Base-by-base conservation (phyloP, 495 filamentous ascomycete species). In the Penicillium goetzii region DNA sequence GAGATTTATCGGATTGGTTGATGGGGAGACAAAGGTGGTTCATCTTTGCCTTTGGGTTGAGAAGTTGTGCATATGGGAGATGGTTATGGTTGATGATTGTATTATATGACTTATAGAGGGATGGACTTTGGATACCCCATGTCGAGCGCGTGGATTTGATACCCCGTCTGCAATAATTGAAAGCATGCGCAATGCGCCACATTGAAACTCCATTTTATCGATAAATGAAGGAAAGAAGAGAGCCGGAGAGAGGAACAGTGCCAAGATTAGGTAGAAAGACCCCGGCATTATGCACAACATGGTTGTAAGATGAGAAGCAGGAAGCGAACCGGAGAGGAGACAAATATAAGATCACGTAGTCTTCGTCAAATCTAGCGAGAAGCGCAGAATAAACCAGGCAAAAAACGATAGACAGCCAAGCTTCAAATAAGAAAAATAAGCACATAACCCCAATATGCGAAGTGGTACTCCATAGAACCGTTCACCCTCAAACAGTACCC, bases 401-500 rank as follows among this genome's bases (percentile, higher is more conserved):
- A 21, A 62, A 61, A 54, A 45, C 19, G n/a, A 53, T 26, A 57
- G 65, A 26, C 50, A 63, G 17, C 55, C 47, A 51, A 61, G 49
- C 54, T 10, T 21, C 19, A 34, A 56, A 53, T 50, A n/a, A 60
- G 36, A 43, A 21, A 59, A 32, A 30, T 34, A 58, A 65, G 53
- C 53, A 9, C 19, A 53, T 40, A 55, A 36, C n/a, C 28, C 52
- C 30, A 55, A 33, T 55, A 55, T 55, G 52, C 52, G 30, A 34
- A 34, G 8, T n/a, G 14, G 5, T 40, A 40, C 36, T 40, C 36
- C 36, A 40, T 40, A 34, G 5, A 32, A 21, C 19, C 32, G 23
- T 12, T 63, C 51, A 52, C 19, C 33, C 25, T 32, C 19, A 88
- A 51, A 89, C 87, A 51, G 87, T 89, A 52, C 89, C 89, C 28